Conservation (phyloP, 139 green algal genomes). For the Chlamydomonas sp. region DNA sequence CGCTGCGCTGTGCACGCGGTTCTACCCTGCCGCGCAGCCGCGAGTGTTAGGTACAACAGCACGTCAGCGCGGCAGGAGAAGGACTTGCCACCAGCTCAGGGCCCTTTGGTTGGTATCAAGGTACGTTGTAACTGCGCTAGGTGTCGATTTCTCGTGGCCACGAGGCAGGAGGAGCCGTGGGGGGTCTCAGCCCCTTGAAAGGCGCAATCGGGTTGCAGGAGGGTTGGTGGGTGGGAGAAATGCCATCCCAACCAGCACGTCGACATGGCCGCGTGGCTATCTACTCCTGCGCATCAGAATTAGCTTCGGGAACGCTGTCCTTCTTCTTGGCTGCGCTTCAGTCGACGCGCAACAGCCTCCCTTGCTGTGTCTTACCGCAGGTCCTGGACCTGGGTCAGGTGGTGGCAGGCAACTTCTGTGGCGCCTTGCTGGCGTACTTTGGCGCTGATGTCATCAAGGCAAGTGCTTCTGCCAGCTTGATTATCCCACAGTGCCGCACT, state of each 20-base stretch:
- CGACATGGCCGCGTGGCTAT: too few species aligned
- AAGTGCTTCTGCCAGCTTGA: too few species aligned
- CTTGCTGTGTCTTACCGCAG: background rate
- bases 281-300: too few species aligned
- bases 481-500: too few species aligned
- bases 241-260: too few species aligned
- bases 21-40: background rate
- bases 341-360: too few species aligned
- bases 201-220: too few species aligned
- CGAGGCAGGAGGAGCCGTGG: too few species aligned
- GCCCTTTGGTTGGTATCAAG: constrained; percentile 29
- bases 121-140: background rate
- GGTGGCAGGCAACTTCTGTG: constrained; percentile 81
- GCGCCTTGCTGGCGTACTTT: constrained; percentile 74
- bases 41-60: background rate
- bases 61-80: background rate
- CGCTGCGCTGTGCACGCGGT: background rate
- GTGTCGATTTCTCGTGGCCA: background rate
- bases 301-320: too few species aligned
- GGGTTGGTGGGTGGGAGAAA: too few species aligned
- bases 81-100: constrained; percentile 11
- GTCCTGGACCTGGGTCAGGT: constrained; percentile 83
- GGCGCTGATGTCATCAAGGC: constrained; percentile 83
- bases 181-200: too few species aligned
- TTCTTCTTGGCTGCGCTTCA: too few species aligned